Evolutionary conservation across 345 rosid genomes (phyloP).

Genomic region (Garcia nutans): DNA sequence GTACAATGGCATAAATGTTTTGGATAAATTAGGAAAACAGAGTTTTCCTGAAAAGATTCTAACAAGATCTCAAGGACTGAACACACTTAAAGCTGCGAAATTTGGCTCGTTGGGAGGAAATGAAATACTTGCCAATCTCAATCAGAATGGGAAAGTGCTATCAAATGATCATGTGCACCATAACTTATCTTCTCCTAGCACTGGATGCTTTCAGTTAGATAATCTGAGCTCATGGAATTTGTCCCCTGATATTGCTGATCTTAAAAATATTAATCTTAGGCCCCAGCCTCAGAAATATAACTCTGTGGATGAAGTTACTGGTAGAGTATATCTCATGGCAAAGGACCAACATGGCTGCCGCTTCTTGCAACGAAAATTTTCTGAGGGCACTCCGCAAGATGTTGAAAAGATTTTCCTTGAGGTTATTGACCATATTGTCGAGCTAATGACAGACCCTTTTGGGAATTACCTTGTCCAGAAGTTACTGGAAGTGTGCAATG

Average conservation of each 20-base stretch:
- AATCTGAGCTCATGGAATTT: conserved; percentile 39
- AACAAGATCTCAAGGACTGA: conserved; percentile 56
- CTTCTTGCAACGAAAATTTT: conserved; percentile 62
- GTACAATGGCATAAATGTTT: conserved; percentile 23
- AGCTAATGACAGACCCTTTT: conserved; percentile 73
- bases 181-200: conserved; percentile 31
- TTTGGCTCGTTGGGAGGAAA: conserved; percentile 46
- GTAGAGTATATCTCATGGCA: conserved; percentile 59
- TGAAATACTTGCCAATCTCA: conserved; percentile 35
- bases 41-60: conserved; percentile 60
- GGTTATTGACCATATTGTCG: conserved; percentile 62
- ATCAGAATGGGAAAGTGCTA: conserved; percentile 41
- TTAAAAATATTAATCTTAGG: conserved; percentile 38
- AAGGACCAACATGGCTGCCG: conserved; percentile 83
- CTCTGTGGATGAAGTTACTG: conserved; percentile 52
- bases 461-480: conserved; percentile 80
- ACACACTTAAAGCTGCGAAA: conserved; percentile 47
- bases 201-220: conserved; percentile 40
- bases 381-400: conserved; percentile 54
- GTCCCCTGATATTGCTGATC: conserved; percentile 24
- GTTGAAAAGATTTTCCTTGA: conserved; percentile 60
- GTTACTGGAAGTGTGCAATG: conserved; percentile 69
- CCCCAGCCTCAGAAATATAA: conserved; percentile 47
- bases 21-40: conserved; percentile 42
- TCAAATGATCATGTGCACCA: conserved; percentile 41